These are phyloP conservation scores for Epichloe aotearoae DNA, from an alignment of 2,329 filamentous ascomycete species.

Conservation along the genomic window DNA sequence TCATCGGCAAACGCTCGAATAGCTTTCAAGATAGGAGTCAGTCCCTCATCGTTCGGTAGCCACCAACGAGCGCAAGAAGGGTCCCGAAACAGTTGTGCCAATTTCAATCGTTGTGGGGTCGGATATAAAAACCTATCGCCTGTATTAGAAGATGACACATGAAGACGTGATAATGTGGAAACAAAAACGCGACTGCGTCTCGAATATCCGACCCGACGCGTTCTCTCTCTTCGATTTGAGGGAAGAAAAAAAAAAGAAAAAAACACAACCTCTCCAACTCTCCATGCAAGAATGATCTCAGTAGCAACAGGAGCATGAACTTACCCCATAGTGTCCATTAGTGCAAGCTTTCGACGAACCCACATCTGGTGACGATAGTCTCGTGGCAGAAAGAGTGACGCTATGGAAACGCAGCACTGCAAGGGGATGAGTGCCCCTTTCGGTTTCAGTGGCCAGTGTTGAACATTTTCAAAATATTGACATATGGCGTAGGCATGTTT, in stretches of 20 bases:
- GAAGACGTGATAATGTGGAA: not conserved
- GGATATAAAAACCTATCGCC: constrained; percentile 67
- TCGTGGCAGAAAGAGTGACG: constrained; percentile 65
- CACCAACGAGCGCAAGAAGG: constrained; percentile 70
- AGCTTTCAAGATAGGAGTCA: constrained; percentile 58
- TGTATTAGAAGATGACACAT: not conserved
- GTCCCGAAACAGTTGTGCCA: constrained; percentile 64
- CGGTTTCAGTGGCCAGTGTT: constrained; percentile 56
- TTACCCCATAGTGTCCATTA: constrained; percentile 68
- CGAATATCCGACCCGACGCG: not conserved
- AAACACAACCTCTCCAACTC: too few species aligned
- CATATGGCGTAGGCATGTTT: constrained; percentile 56
- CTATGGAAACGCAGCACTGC: constrained; percentile 65
- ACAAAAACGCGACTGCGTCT: not conserved
- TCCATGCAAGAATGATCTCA: too few species aligned
- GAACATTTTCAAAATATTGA: constrained; percentile 67
- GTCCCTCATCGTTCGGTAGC: constrained; percentile 71
- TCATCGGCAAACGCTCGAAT: constrained; percentile 75
- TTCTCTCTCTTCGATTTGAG: not conserved
- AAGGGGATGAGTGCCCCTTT: constrained; percentile 58
- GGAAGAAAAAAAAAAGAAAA: not conserved
- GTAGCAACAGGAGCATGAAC: constrained; percentile 13
- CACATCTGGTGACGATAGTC: constrained; percentile 63
- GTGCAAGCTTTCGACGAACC: constrained; percentile 66
- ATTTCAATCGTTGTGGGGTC: constrained; percentile 54